Evolutionary conservation across 306 rosid species (phyloP).

Genomic region (Trichosanthes truncata): DNA sequence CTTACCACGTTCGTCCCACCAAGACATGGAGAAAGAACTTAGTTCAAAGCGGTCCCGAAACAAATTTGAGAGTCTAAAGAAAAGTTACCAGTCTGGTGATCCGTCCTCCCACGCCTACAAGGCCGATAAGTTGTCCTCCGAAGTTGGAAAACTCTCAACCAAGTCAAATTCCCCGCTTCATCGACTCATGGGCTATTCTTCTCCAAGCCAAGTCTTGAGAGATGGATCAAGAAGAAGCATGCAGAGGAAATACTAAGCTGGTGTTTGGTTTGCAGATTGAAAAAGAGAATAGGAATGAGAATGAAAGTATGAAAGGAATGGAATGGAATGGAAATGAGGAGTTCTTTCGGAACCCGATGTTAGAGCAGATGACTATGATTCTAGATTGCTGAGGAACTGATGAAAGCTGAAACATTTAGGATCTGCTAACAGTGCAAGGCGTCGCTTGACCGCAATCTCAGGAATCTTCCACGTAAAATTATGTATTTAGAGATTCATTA

Average conservation of each 20-base stretch:
- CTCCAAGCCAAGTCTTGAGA: slow-evolving; percentile 55
- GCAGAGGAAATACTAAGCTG: slow-evolving; percentile 13
- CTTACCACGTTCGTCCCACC: slow-evolving; percentile 22
- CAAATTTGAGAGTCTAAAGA: slow-evolving; percentile 14
- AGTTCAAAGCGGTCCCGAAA: slow-evolving; percentile 25
- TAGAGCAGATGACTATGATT: not conserved
- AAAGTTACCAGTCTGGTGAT: slow-evolving; percentile 1
- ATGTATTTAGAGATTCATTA: not conserved
- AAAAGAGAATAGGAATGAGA: not conserved
- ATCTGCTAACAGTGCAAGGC: not conserved
- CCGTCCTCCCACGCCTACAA: slow-evolving; percentile 21
- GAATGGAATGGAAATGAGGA: not conserved
- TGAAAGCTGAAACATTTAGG: not conserved
- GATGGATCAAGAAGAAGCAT: slow-evolving; percentile 16
- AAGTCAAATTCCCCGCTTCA: slow-evolving; percentile 57
- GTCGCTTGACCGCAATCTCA: not conserved
- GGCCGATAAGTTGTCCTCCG: slow-evolving; percentile 27
- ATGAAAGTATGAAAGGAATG: not conserved
- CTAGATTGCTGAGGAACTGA: not conserved
- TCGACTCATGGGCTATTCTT: slow-evolving; percentile 70
- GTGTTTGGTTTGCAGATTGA: not conserved
- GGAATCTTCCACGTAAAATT: not conserved
- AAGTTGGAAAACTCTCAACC: slow-evolving; percentile 15
- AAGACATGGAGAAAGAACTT: slow-evolving; percentile 18
- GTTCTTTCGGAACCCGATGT: not conserved